Base-by-base conservation (phyloP, 2,329 filamentous ascomycete genomes). In the Aspergillus pseudoglaucus region DNA sequence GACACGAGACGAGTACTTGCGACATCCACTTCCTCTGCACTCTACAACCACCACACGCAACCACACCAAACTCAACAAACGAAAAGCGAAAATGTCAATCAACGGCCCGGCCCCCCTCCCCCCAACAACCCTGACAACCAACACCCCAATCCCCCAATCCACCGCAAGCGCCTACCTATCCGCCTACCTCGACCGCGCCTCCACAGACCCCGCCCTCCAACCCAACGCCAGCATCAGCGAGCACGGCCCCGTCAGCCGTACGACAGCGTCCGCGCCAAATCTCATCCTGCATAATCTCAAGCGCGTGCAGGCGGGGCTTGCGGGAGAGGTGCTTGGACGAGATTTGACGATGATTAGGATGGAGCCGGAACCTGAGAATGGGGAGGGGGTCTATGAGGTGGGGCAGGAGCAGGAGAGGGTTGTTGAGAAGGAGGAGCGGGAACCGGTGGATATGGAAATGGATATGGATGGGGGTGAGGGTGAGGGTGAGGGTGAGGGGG, bases 221-320 rank as follows among this genome's bases (percentile, higher is more conserved):
- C 71, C 71, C 23, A 72, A 69, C 50, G 67, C 71, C 23, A 64
- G 65, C 47, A 70, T 73, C 49, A 71, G 66, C 45, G 68, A 70
- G 46, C 64, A 70, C 43, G 71, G 71, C 2, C 71, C 71, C 32
- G 58, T 70, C 45, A 68, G 69, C 22, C 68, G 67, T 45, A 69
- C 65, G 30, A 67, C 70, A 10, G 64, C 67, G 35, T 61, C 66
- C 3, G 64, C 67, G 18, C 67, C 69, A 1, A 72, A 72, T 27
- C 58, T 73, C 17, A 68, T 69, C 20, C 58, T 74, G 39, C 71
- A 74, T 58, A 73, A 71, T 49, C 55, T 74, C 46, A 70, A 70
- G 59, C 69, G 71, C 40, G 67, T 74, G 30, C 67, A 73, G 57
- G 69, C 70, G 1, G 71, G 71, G 27, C 51, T 74, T 17, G 63